These are phyloP conservation scores for Euphrasia arctica DNA, from an alignment of 305 asterid species.

Conservation along the genomic window DNA sequence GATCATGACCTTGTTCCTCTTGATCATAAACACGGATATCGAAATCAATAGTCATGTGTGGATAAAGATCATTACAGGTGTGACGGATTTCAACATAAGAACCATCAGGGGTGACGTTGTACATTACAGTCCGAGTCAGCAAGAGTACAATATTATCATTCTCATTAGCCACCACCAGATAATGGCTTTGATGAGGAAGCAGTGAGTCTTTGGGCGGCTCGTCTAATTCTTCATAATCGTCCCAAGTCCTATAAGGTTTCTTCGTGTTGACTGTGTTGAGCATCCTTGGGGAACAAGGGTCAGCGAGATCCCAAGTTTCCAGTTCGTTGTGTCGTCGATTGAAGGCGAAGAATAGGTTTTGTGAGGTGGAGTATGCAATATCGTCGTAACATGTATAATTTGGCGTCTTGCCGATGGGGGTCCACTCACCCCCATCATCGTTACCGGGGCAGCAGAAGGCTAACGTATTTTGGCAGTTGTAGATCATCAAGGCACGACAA, in stretches of 20 bases:
- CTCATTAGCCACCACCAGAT: not conserved
- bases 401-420: not conserved
- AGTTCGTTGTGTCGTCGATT: not conserved
- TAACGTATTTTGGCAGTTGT: not conserved
- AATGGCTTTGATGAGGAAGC: not conserved
- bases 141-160: not conserved
- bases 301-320: not conserved
- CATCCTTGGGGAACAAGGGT: not conserved
- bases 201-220: not conserved
- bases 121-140: not conserved
- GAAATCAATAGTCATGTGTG: not conserved
- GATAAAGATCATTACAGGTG: not conserved
- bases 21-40: not conserved
- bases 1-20: no score
- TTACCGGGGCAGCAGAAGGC: slow-evolving; percentile 14
- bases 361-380: not conserved
- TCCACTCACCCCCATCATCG: not conserved
- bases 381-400: not conserved
- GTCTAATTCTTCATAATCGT: not conserved
- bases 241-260: no score
- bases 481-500: not conserved
- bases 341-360: not conserved
- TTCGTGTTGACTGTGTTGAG: not conserved
- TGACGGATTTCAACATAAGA: no score
- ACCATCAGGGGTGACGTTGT: not conserved